Conservation (phyloP, 2,329 filamentous ascomycete genomes). For the Aureobasidium sp. region DNA sequence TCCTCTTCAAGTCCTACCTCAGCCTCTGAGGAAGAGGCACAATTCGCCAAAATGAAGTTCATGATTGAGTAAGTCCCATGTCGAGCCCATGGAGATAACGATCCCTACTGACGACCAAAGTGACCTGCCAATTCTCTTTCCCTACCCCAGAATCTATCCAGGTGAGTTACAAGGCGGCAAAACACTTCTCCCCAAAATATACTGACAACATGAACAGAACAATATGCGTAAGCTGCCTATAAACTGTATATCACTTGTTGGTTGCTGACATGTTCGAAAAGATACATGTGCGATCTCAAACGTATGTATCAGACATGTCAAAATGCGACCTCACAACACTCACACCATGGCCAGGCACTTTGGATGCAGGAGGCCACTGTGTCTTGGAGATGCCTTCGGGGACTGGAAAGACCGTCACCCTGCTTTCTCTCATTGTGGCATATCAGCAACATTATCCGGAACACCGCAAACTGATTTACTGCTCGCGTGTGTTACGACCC, state of each 20-base stretch:
- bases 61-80: constrained; percentile 57
- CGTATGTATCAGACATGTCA: constrained; percentile 29
- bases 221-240: constrained; percentile 49
- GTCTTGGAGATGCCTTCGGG: constrained; percentile 98
- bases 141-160: constrained; percentile 67
- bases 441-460: constrained; percentile 93
- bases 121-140: constrained; percentile 62
- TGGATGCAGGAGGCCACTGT: constrained; percentile 90
- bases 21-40: not conserved
- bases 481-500: constrained; percentile 58
- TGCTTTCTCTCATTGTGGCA: constrained; percentile 89
- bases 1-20: not conserved
- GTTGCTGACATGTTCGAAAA: constrained; percentile 18
- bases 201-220: constrained; percentile 36
- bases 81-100: not conserved
- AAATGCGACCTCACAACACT: not conserved
- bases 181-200: not conserved
- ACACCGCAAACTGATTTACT: constrained; percentile 94
- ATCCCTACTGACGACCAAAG: constrained; percentile 27
- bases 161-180: constrained; percentile 22
- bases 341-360: constrained; percentile 46
- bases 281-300: constrained; percentile 79
- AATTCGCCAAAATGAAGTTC: constrained; percentile 61
- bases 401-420: constrained; percentile 92
- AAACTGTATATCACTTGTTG: too few relatives aligned